These are phyloP conservation scores for Coemansia furcata DNA, from an alignment of 192 early-diverging fungal genomes.

Conservation along the genomic window DNA sequence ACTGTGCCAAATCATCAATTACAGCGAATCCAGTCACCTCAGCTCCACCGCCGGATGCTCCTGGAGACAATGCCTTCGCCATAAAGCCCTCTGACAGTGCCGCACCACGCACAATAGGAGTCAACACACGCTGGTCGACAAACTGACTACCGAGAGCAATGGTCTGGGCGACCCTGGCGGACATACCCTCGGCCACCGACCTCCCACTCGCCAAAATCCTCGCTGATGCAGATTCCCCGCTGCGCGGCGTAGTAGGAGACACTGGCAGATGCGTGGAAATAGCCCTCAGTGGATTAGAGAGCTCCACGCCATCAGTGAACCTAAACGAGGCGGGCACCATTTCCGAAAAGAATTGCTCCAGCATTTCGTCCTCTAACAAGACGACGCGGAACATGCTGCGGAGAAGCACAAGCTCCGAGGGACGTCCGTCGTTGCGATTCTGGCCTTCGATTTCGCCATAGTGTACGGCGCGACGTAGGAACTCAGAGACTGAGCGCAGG, in stretches of 20 bases:
- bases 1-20: background rate
- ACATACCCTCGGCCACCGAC: slow-evolving; percentile 44
- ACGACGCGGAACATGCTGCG: slow-evolving; percentile 71
- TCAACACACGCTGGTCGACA: slow-evolving; percentile 40
- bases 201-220: slow-evolving; percentile 31
- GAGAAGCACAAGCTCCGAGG: slow-evolving; percentile 29
- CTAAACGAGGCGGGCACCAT: slow-evolving; percentile 46
- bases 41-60: background rate
- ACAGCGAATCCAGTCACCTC: background rate
- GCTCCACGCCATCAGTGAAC: slow-evolving; percentile 50
- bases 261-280: slow-evolving; percentile 40
- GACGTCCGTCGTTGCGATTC: background rate
- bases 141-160: slow-evolving; percentile 52
- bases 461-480: slow-evolving; percentile 23
- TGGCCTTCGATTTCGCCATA: slow-evolving; percentile 15
- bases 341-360: slow-evolving; percentile 80
- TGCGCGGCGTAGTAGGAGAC: slow-evolving; percentile 32
- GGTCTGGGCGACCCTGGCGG: slow-evolving; percentile 40
- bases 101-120: slow-evolving; percentile 36
- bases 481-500: slow-evolving; percentile 40
- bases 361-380: slow-evolving; percentile 78
- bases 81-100: slow-evolving; percentile 9
- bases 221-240: slow-evolving; percentile 15
- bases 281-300: slow-evolving; percentile 44
- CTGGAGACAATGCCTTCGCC: background rate